These are phyloP conservation scores for Croton setiger DNA, from an alignment of 441 rosid species.

Conservation along the genomic window DNA sequence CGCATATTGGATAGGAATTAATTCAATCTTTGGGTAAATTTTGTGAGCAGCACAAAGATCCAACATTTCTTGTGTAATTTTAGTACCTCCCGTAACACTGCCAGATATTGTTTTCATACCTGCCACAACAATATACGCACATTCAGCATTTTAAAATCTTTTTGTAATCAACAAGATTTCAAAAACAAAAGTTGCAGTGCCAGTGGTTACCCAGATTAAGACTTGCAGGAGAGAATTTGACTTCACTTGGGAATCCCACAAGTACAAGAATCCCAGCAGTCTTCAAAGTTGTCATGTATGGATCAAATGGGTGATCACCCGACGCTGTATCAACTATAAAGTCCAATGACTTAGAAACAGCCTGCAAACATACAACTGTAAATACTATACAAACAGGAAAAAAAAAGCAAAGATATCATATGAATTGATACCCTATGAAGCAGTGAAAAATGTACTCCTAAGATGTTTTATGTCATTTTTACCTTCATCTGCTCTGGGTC, in stretches of 20 bases:
- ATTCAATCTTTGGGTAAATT: slow-evolving; percentile 66
- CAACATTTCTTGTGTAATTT: slow-evolving; percentile 60
- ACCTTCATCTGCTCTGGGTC: slow-evolving; percentile 84
- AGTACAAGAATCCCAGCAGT: slow-evolving; percentile 53
- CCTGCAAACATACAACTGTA: slow-evolving; percentile 34
- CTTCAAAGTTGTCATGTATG: slow-evolving; percentile 71
- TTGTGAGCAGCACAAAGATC: slow-evolving; percentile 65
- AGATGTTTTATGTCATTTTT: neutral
- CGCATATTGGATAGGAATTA: slow-evolving; percentile 57
- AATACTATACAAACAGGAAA: neutral
- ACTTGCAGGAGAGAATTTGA: slow-evolving; percentile 70
- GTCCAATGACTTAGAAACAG: slow-evolving; percentile 56
- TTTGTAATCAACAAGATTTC: neutral
- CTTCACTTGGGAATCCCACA: slow-evolving; percentile 79
- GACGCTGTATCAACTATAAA: slow-evolving; percentile 83
- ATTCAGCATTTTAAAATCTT: neutral
- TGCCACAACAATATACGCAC: slow-evolving; percentile 23
- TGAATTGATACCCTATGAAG: too few species aligned
- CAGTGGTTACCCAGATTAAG: slow-evolving; percentile 46
- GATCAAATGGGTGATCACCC: slow-evolving; percentile 81
- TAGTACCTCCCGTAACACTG: slow-evolving; percentile 69
- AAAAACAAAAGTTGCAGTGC: neutral
- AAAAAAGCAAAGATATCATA: too few species aligned
- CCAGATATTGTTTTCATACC: slow-evolving; percentile 68
- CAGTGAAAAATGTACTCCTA: neutral